Base-by-base conservation (phyloP, 495 filamentous ascomycete species). In the Talaromyces nanjingensis region DNA sequence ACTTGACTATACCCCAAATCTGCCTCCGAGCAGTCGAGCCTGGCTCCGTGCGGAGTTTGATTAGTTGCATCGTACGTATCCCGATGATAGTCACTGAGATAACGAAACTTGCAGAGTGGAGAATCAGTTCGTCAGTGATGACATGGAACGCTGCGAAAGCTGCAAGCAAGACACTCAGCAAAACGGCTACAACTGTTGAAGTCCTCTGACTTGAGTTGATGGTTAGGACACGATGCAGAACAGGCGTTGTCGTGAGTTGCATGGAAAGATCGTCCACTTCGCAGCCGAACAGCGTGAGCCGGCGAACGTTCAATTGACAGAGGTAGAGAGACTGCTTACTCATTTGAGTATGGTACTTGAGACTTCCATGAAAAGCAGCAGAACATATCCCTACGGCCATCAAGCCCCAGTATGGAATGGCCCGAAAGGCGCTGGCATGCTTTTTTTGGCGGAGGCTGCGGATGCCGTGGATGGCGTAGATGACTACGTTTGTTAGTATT, bases 311-410 rank as follows among this genome's bases (percentile, higher is more conserved):
- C 6, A 54, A 6, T 16, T 54, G 0, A 27, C 20, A 0, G 11
- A 16, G 49, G 60, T 1, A 64, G 20, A 0, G 64, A 56, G 42
- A 71, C 6, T 6, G 67, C 3, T 49, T 72, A 81, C 78, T 74
- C 79, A 84, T 85, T 66, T 86, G 81, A 6, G 79, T 78, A 59
- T 81, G 75, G 59, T 85, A 84, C 57, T 80, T 81, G 12, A 86
- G 65, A 2, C 77, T 77, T 7, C 78, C 70, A 65, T 88, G 85
- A 65, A 79, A 88, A 61, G 74, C 67, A 14, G 69, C 73, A 1
- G 81, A 84, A 39, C 76, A 74, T n/a, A 86, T 61, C 11, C 85
- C 85, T 4, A 88, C 81, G n/a, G 74, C 70, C n/a, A 84, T 72
- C 22, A 88, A 72, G 2, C 78, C 82, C 61, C 74, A 73, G 65